These are phyloP conservation scores for Fraxinus quadrangulata DNA, from an alignment of 257 asterid genomes.

Conservation along the genomic window DNA sequence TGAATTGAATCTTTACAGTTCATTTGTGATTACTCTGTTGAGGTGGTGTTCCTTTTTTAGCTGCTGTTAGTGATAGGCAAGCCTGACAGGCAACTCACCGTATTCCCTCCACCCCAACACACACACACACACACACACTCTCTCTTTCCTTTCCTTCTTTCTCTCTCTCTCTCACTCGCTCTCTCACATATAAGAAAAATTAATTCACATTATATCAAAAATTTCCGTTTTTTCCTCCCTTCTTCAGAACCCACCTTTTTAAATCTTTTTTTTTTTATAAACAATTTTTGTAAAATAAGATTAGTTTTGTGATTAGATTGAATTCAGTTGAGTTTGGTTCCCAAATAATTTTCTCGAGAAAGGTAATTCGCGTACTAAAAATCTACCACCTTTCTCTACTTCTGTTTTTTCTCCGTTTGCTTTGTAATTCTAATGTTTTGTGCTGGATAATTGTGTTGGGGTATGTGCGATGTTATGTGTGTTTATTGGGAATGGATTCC, in stretches of 20 bases:
- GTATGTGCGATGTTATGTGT: not conserved
- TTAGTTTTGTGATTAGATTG: slow-evolving; percentile 39
- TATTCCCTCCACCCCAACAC: slow-evolving; percentile 55
- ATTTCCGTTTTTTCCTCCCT: slow-evolving; percentile 20
- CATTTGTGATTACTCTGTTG: slow-evolving; percentile 35
- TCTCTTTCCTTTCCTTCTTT: slow-evolving; percentile 5
- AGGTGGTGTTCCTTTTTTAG: slow-evolving; percentile 34
- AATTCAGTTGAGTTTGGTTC: slow-evolving; percentile 45
- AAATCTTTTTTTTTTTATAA: slow-evolving; percentile 10
- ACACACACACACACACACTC: not conserved
- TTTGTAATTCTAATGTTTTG: not conserved
- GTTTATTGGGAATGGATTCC: slow-evolving; percentile 24
- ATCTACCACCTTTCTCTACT: slow-evolving; percentile 19
- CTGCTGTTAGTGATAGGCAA: slow-evolving; percentile 83
- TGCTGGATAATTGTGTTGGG: not conserved
- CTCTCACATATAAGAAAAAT: slow-evolving; percentile 18
- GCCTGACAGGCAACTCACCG: slow-evolving; percentile 64
- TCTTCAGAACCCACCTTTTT: slow-evolving; percentile 29
- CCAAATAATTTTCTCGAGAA: not conserved
- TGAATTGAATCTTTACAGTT: slow-evolving; percentile 46
- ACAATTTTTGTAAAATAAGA: slow-evolving; percentile 21
- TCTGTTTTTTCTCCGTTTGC: slow-evolving; percentile 16
- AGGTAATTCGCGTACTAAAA: slow-evolving; percentile 22
- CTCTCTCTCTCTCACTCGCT: slow-evolving; percentile 30
- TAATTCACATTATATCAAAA: slow-evolving; percentile 3